Evolutionary conservation across 1,284 basidiomycete species (phyloP), one percentile per base, ranked within the genome.

Genomic region (Fistulinella staudtii): DNA sequence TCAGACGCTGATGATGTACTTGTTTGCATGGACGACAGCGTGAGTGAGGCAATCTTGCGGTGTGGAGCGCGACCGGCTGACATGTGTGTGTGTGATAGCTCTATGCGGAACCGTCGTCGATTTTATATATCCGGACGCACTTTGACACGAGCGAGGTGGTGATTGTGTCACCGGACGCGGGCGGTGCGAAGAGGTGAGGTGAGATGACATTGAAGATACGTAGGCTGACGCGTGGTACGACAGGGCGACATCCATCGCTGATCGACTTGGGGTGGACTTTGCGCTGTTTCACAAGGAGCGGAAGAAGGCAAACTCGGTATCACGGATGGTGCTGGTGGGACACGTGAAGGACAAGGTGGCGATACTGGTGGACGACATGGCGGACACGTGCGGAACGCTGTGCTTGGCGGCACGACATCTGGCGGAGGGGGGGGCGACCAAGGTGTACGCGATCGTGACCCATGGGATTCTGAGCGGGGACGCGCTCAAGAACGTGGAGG

Each of bases 301-400:
- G 49, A 99, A 98, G 72, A 98, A 96, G 76, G 96, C 95, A 30
- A 99, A 98, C 71, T 93, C 98, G 61, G 95, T 99, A 17, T 97
- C 94, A 41, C 85, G 96, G 47, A 99, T 99, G 96, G 85, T 99
- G 37, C 83, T 99, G 41, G 96, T 99, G 48, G 96, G 96, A 5
- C 83, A 89, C 58, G 94, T 95, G 53, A 82, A 82, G 59, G 93
- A 85, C 67, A 99, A 99, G 73, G 79, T 87, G 34, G 96, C 95
- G 45, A 92, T 99, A 52, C 77, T 99, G n/a, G 94, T 99, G 41
- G 96, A 99, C 76, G 96, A 99, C 73, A 99, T 99, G 96, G 93
- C 96, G 41, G 96, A 99, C 69, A 99, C 96, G 33, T 99, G 96
- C 64, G 96, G 96, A 34, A 99, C 96, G 46, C 79, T 99, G 43